phyloP scores from a whole-genome alignment of 2,329 filamentous ascomycete species.

The Aspergillus vadensis region DNA sequence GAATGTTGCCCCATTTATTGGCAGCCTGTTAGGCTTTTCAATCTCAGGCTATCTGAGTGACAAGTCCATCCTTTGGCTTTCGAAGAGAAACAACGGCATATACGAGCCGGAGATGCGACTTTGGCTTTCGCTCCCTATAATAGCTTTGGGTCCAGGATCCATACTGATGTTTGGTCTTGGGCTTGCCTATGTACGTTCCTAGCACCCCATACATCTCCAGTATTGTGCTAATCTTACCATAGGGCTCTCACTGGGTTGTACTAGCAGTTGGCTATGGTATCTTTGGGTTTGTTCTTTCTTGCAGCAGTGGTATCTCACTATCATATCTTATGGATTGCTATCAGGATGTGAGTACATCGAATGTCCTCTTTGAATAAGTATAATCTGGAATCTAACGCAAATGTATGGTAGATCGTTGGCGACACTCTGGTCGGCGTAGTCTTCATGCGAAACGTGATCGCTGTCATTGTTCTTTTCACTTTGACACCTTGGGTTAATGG shows the following conservation, averaged over 20 bases:
- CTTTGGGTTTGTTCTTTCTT: constrained; percentile 8
- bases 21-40: constrained; percentile 15
- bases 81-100: constrained; percentile 42
- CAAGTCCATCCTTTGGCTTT: constrained; percentile 37
- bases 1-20: constrained; percentile 45
- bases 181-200: neutral
- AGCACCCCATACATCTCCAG: neutral
- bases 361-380: neutral
- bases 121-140: constrained; percentile 27
- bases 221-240: neutral
- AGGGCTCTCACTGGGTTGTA: constrained; percentile 50
- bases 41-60: constrained; percentile 34
- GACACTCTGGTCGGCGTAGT: constrained; percentile 51
- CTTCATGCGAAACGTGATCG: constrained; percentile 49
- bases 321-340: constrained; percentile 29
- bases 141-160: neutral
- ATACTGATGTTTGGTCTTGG: constrained; percentile 26
- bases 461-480: constrained; percentile 51
- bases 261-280: constrained; percentile 39
- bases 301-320: neutral
- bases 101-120: constrained; percentile 52
- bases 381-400: neutral
- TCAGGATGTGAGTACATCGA: constrained; percentile 19
- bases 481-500: constrained; percentile 24
- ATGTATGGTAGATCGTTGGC: constrained; percentile 41